These are phyloP conservation scores for Astragalus glycyphyllos DNA, from an alignment of 306 rosid genomes.

Conservation along the genomic window DNA sequence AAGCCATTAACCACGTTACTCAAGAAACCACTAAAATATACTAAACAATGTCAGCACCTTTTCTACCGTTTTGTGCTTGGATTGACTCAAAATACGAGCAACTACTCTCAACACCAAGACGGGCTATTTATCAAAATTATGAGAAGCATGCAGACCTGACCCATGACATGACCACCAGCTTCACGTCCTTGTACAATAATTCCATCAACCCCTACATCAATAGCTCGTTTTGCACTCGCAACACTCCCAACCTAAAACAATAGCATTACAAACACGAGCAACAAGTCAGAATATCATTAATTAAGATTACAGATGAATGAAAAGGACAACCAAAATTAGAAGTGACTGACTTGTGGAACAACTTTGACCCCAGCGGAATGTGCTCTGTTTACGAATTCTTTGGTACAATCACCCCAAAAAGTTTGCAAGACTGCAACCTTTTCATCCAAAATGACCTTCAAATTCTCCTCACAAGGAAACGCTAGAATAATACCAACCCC, in stretches of 20 bases:
- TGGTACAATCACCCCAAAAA: conserved; percentile 81
- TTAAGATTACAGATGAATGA: not conserved
- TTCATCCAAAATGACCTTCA: conserved; percentile 73
- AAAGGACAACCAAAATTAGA: not conserved
- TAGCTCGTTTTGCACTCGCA: conserved; percentile 62
- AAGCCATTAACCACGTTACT: not conserved
- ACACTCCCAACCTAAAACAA: conserved; percentile 69
- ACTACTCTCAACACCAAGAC: not conserved
- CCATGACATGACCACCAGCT: conserved; percentile 95
- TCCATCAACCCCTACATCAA: conserved; percentile 76
- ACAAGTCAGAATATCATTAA: conserved; percentile 8
- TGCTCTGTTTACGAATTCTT: conserved; percentile 65
- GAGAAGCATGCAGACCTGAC: conserved; percentile 63
- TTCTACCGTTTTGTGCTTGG: conserved; percentile 9
- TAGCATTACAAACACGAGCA: conserved; percentile 28
- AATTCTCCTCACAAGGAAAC: conserved; percentile 76
- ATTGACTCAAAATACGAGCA: not conserved
- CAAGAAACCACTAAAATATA: conserved; percentile 8
- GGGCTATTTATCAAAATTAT: conserved; percentile 20
- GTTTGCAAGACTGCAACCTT: conserved; percentile 80
- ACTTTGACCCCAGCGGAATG: conserved; percentile 78
- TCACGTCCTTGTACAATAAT: conserved; percentile 87
- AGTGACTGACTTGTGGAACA: conserved; percentile 76
- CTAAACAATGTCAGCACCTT: not conserved
- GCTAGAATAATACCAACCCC: conserved; percentile 82